Conservation (phyloP, 2,329 filamentous ascomycete species). For the Diaporthe australafricana region DNA sequence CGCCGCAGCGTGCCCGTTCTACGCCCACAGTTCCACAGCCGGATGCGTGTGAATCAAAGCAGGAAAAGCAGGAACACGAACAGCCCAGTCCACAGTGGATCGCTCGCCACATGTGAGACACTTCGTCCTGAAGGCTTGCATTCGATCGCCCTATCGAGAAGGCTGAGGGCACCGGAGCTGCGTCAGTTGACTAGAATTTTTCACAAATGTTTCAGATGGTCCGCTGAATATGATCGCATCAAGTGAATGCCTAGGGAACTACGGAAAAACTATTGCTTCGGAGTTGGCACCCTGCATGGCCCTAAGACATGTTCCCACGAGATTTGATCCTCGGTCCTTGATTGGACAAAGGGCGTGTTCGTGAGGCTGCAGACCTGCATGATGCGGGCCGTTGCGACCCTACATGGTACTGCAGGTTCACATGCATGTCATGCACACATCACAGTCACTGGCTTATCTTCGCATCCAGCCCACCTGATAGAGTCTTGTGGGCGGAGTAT, state of each 20-base stretch:
- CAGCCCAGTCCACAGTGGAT: neutral
- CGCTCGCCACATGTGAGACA: neutral
- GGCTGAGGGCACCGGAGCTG: neutral
- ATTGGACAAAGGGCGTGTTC: neutral
- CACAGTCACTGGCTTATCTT: neutral
- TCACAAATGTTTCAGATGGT: neutral
- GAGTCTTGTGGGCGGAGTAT: neutral
- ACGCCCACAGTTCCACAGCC: neutral
- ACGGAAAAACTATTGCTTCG: neutral
- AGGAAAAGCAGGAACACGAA: neutral
- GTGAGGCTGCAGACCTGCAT: neutral
- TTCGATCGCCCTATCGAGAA: neutral
- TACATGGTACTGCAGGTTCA: neutral
- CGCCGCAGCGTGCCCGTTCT: neutral
- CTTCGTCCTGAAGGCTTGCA: neutral
- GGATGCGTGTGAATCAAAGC: neutral
- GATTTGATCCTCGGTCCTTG: neutral
- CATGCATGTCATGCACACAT: neutral
- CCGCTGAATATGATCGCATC: neutral
- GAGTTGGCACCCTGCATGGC: neutral
- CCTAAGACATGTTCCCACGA: slow-evolving; percentile 1
- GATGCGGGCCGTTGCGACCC: slow-evolving; percentile 16
- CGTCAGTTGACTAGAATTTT: neutral
- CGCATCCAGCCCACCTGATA: neutral
- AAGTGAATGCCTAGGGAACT: neutral